Evolutionary conservation across 805 yeast species (phyloP), one percentile per base, ranked within the genome.

Genomic region (Brettanomyces sp.): DNA sequence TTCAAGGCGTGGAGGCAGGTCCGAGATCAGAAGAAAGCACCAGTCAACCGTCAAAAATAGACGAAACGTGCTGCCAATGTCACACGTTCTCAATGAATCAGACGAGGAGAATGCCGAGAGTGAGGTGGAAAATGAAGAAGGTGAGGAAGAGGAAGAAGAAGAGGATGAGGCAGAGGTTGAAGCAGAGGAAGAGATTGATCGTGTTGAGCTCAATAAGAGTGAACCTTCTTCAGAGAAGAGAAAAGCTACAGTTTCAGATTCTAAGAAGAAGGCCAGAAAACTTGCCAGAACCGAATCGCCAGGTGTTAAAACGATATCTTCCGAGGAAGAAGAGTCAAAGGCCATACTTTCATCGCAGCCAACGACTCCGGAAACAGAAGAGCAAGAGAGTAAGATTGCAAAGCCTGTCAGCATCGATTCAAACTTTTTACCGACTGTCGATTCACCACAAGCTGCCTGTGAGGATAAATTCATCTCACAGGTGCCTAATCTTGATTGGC

Each of bases 391-490:
- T 7, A 53, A 49, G n/a, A 58, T 46, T 11, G 24, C 13, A 3
- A 14, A 53, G 43, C 30, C 60, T 35, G 41, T 57, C 28, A 53
- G 50, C 3, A 51, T 60, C 36, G 69, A 66, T 24, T 53, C 49
- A 21, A 50, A 54, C 24, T 83, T 74, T 54, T 67, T 68, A 46
- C 87, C 95, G 1, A 64, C 76, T 0, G 65, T 73, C 3, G 72
- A 59, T 1, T 46, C 51, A 4, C 88, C 91, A 1, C 50, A 58
- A 12, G 73, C 88, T 0, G 88, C 83, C 2, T 73, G 64, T 36
- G 71, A 72, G 12, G 74, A 70, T 39, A 64, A 63, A 36, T 52
- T 68, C 47, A 66, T 56, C 3, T 63, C 71, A 5, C 70, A 70
- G 40, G 63, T 60, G 13, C 56, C 63, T 33, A 79, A 75, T 40